Evolutionary conservation across 345 rosid genomes (phyloP), one percentile per base, ranked within the genome.

Genomic region (Euphorbia peplus): DNA sequence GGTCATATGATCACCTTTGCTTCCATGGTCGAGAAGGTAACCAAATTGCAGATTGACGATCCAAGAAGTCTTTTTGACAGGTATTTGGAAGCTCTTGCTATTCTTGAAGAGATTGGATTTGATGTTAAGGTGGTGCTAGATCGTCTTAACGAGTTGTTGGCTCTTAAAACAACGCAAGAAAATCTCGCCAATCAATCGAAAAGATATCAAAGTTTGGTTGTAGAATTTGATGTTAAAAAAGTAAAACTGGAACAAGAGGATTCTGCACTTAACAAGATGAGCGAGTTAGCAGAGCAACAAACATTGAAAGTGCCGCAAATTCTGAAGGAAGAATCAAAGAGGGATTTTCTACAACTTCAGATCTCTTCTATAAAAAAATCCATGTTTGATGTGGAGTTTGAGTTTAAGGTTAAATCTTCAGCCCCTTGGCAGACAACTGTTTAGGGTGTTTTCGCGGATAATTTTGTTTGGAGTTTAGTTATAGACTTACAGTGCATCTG

Each of bases 1-100:
- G 83, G 73, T 18, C 41, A 63, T 55, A 82, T 82, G n/a, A n/a
- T n/a, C n/a, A 79, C 77, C 29, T 82, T 79, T 39, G 78, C 70
- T 10, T 56, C 53, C 52, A 24, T 73, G 41, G 66, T 66, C 1
- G 76, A 76, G 68, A 67, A 46, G 64, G 57, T 48, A 32, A 71
- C 79, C 55, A 64, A 63, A 19, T 60, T 79, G 73, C 67, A 60
- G 29, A 5, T 74, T 19, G 64, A 39, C 8, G 66, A 67, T 66
- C 68, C 70, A 32, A 65, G 4, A 55, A 32, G 60, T 41, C 14
- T 16, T 7, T 64, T 74, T 39, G 39, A 59, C 16, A 29, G 70
- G 59, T 44, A 64, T 58, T 66, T 74, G 30, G 68, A 79, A 64
- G 50, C 62, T n/a, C 73, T 79, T 22, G 24, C 29, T 22, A 70